Conservation (phyloP, 345 rosid species). For the Populus nigra region DNA sequence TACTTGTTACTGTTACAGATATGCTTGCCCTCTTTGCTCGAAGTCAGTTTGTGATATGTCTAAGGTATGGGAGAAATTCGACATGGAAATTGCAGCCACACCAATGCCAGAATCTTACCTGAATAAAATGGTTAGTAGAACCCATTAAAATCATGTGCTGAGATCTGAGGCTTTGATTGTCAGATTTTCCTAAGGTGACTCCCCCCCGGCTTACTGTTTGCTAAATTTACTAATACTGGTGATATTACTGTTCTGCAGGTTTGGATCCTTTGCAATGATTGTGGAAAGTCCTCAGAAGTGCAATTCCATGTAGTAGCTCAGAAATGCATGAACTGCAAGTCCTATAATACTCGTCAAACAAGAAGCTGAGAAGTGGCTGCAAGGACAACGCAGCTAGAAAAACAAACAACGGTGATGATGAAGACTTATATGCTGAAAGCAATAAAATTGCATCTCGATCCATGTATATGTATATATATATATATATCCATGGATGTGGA, state of each 20-base stretch:
- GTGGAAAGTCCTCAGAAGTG: constrained; percentile 57
- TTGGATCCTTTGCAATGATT: constrained; percentile 82
- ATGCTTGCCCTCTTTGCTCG: constrained; percentile 85
- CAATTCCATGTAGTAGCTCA: constrained; percentile 75
- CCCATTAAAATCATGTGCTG: background rate
- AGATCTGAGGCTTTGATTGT: background rate
- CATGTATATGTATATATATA: too few species aligned
- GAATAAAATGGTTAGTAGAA: constrained; percentile 45
- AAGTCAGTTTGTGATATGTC: constrained; percentile 94
- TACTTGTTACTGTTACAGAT: constrained; percentile 33
- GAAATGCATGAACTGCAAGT: constrained; percentile 75
- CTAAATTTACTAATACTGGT: background rate
- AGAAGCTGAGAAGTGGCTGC: constrained; percentile 24
- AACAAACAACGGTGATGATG: too few species aligned
- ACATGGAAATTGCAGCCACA: constrained; percentile 71
- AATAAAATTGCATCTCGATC: too few species aligned
- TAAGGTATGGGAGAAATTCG: constrained; percentile 83
- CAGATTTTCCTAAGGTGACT: background rate
- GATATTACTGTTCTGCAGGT: constrained; percentile 41
- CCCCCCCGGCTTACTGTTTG: background rate
- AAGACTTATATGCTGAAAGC: background rate
- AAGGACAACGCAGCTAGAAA: background rate
- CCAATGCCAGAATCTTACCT: constrained; percentile 77
- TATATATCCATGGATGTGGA: too few species aligned
- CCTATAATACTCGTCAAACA: constrained; percentile 77